Evolutionary conservation across 2,329 filamentous ascomycete genomes (phyloP).

Genomic region (Amphichorda felina): DNA sequence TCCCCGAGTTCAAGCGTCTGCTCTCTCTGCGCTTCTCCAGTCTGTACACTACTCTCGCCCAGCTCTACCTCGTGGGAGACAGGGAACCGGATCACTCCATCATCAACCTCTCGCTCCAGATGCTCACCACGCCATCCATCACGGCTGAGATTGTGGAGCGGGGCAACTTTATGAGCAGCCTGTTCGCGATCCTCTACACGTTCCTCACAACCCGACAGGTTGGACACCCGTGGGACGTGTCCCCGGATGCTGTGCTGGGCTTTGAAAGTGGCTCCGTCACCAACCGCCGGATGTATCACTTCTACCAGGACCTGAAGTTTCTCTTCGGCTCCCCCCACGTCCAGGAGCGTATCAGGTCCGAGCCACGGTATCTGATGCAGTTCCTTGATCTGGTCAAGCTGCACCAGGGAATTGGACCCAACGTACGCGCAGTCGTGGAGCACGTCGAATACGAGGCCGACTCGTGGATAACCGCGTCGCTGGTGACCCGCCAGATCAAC

Average conservation of each 20-base stretch:
- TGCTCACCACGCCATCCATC: slow-evolving; percentile 93
- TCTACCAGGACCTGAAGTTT: slow-evolving; percentile 90
- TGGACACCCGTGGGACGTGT: slow-evolving; percentile 81
- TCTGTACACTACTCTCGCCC: slow-evolving; percentile 84
- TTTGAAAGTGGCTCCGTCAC: slow-evolving; percentile 93
- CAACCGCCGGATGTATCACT: slow-evolving; percentile 93
- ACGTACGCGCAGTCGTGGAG: slow-evolving; percentile 78
- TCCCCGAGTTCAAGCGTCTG: slow-evolving; percentile 92
- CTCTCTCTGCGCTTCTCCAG: slow-evolving; percentile 89
- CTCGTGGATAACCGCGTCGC: slow-evolving; percentile 91
- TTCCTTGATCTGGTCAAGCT: slow-evolving; percentile 93
- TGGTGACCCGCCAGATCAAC: slow-evolving; percentile 93
- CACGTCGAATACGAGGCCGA: slow-evolving; percentile 98
- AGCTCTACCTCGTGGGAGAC: slow-evolving; percentile 91
- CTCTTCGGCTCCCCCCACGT: slow-evolving; percentile 82
- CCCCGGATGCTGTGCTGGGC: slow-evolving; percentile 73
- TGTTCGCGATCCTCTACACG: slow-evolving; percentile 94
- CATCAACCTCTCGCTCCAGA: slow-evolving; percentile 92
- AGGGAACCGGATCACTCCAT: slow-evolving; percentile 96
- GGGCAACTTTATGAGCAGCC: slow-evolving; percentile 88
- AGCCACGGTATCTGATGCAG: slow-evolving; percentile 81
- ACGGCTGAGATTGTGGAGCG: slow-evolving; percentile 90
- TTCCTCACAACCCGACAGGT: slow-evolving; percentile 95
- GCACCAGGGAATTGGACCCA: slow-evolving; percentile 94
- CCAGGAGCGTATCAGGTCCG: slow-evolving; percentile 69